Percentiles rank a stretch among this genome's conserved stretches.
Evolutionary conservation across 2,329 filamentous ascomycete genomes (phyloP).

Genomic region (Coniochaeta ligniaria): DNA sequence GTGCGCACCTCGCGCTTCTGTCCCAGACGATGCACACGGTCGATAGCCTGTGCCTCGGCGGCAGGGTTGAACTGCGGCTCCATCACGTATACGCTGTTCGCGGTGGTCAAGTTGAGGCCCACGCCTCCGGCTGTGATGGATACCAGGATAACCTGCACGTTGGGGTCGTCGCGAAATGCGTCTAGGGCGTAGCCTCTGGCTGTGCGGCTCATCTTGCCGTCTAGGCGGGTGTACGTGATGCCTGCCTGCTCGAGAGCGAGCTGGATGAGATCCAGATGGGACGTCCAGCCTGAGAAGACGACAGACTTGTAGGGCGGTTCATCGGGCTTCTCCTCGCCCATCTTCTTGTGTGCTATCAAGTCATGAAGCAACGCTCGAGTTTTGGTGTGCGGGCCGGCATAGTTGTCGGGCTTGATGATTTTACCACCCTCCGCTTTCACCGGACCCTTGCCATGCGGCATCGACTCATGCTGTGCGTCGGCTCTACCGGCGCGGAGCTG

Average conservation of each 20-base stretch:
- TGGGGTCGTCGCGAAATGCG: slow-evolving; percentile 64
- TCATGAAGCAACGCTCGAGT: slow-evolving; percentile 75
- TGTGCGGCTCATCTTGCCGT: slow-evolving; percentile 77
- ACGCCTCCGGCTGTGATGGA: slow-evolving; percentile 90
- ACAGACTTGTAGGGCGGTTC: slow-evolving; percentile 84
- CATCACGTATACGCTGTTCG: slow-evolving; percentile 90
- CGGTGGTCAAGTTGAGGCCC: slow-evolving; percentile 82
- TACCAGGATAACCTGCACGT: slow-evolving; percentile 75
- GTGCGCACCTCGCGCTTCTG: slow-evolving; percentile 87
- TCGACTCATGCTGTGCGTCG: slow-evolving; percentile 49
- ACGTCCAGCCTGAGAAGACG: slow-evolving; percentile 94
- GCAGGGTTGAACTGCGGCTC: slow-evolving; percentile 97
- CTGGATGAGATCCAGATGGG: slow-evolving; percentile 87
- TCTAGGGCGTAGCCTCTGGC: slow-evolving; percentile 71
- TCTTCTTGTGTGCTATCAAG: slow-evolving; percentile 56
- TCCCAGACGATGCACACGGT: slow-evolving; percentile 84
- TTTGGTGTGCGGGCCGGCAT: slow-evolving; percentile 86
- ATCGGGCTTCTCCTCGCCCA: slow-evolving; percentile 52
- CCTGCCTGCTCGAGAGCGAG: slow-evolving; percentile 62
- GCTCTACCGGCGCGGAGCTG: slow-evolving; percentile 58
- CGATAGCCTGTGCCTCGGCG: slow-evolving; percentile 87
- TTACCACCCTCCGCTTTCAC: slow-evolving; percentile 38
- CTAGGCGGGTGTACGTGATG: slow-evolving; percentile 72
- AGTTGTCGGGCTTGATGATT: slow-evolving; percentile 54
- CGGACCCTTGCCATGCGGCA: slow-evolving; percentile 44